Percentiles rank a stretch among this genome's conserved stretches.
Conservation (phyloP, 78 protist genomes). For the Kipferlia bialata region DNA sequence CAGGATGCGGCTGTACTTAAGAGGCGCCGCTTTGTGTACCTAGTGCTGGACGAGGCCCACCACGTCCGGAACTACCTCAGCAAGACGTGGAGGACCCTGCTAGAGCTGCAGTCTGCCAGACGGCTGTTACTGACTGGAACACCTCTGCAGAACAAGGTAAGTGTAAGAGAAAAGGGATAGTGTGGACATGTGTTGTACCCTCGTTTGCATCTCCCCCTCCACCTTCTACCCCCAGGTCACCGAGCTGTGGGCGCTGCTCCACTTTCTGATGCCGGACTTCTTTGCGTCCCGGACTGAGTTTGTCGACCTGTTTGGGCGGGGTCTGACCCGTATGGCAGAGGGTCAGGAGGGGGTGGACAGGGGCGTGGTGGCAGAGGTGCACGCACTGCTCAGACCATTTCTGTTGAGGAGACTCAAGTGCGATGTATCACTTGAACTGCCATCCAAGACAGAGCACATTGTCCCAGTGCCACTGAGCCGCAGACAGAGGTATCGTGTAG, state of each 20-base stretch:
- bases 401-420: constrained; percentile 71
- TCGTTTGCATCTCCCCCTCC: too few relatives aligned
- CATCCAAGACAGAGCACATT: constrained; percentile 54
- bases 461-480: constrained; percentile 51
- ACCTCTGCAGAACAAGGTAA: constrained; percentile 85
- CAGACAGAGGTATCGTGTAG: constrained; percentile 77
- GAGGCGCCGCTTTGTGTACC: constrained; percentile 63
- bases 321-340: constrained; percentile 45
- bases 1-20: constrained; percentile 9
- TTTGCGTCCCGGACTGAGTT: constrained; percentile 69
- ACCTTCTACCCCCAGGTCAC: too few relatives aligned
- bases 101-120: constrained; percentile 45
- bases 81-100: constrained; percentile 64
- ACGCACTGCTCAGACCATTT: constrained; percentile 71
- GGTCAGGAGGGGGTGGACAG: constrained; percentile 46
- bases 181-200: too few relatives aligned
- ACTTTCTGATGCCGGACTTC: constrained; percentile 75
- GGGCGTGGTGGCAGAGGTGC: constrained; percentile 43
- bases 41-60: constrained; percentile 90
- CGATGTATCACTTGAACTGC: constrained; percentile 70
- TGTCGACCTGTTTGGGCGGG: constrained; percentile 59
- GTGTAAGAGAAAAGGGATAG: too few relatives aligned
- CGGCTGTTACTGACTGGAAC: constrained; percentile 81
- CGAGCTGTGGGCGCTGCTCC: constrained; percentile 91
- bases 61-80: constrained; percentile 71